Percentiles rank a stretch among this genome's conserved stretches.
These are phyloP conservation scores for Yarrowia osloensis DNA, from an alignment of 805 yeast species.

Conservation along the genomic window DNA sequence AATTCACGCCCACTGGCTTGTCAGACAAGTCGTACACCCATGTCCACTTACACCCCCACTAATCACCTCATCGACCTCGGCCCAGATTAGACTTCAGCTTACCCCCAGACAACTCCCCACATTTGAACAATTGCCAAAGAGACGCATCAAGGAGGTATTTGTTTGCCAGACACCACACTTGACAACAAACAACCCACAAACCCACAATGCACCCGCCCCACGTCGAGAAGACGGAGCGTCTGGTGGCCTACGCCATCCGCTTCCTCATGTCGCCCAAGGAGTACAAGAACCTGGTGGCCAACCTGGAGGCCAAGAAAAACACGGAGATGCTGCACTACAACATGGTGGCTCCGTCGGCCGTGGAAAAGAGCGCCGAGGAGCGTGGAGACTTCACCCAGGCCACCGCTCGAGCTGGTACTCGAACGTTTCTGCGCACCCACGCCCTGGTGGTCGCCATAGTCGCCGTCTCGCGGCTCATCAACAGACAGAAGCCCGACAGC, in stretches of 20 bases:
- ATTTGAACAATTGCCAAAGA: not conserved
- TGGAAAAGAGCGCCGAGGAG: slow-evolving; percentile 28
- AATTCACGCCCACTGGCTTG: too few species aligned
- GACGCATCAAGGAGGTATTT: slow-evolving; percentile 12
- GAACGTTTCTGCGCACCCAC: slow-evolving; percentile 35
- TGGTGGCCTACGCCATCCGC: slow-evolving; percentile 35
- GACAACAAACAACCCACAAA: not conserved
- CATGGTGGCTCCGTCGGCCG: slow-evolving; percentile 28
- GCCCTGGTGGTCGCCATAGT: slow-evolving; percentile 34
- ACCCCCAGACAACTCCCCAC: slow-evolving; percentile 29
- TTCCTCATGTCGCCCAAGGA: slow-evolving; percentile 38
- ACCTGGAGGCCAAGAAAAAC: slow-evolving; percentile 27
- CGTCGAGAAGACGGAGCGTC: slow-evolving; percentile 21
- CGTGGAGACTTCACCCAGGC: slow-evolving; percentile 33
- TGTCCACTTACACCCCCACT: not conserved
- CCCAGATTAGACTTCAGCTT: slow-evolving; percentile 6
- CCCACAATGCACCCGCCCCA: slow-evolving; percentile 29
- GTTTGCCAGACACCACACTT: not conserved
- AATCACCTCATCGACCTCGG: slow-evolving; percentile 6
- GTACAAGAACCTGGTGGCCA: slow-evolving; percentile 33
- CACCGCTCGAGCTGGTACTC: slow-evolving; percentile 29
- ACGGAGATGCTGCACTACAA: slow-evolving; percentile 24
- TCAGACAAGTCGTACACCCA: too few species aligned
- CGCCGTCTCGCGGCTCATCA: slow-evolving; percentile 17
- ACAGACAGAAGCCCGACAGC: slow-evolving; percentile 25